Evolutionary conservation across 1,284 basidiomycete species (phyloP).

Genomic region (Blastosporella zonata): DNA sequence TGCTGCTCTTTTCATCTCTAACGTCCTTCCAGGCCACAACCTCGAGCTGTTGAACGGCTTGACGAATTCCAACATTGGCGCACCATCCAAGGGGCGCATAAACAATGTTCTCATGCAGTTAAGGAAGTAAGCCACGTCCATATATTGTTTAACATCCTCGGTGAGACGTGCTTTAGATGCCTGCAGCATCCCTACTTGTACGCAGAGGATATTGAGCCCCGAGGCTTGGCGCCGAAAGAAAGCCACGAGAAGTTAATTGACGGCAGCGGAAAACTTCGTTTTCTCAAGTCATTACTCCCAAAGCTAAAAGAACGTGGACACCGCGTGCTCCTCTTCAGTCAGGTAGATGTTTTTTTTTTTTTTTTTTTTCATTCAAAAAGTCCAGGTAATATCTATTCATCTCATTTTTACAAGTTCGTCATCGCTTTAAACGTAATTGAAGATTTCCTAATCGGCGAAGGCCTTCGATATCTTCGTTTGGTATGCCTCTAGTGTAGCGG

Average conservation of each 20-base stretch:
- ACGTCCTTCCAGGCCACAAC: constrained; percentile 55
- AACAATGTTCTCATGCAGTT: constrained; percentile 87
- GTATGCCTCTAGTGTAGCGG: constrained; percentile 40
- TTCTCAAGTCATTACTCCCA: constrained; percentile 81
- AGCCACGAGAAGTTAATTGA: constrained; percentile 80
- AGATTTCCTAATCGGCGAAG: constrained; percentile 89
- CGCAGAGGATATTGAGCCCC: constrained; percentile 78
- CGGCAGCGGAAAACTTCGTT: constrained; percentile 84
- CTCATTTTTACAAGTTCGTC: too few relatives aligned
- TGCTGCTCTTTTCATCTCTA: background rate
- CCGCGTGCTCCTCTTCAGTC: constrained; percentile 95
- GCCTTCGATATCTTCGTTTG: constrained; percentile 86
- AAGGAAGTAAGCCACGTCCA: constrained; percentile 56
- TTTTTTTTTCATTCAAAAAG: background rate
- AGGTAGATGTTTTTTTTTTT: constrained; percentile 53
- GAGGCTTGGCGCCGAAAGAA: constrained; percentile 55
- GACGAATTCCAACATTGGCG: constrained; percentile 37
- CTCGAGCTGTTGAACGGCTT: constrained; percentile 61
- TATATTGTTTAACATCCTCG: background rate
- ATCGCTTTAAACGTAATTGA: constrained; percentile 90
- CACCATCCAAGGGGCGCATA: constrained; percentile 46
- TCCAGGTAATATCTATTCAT: background rate
- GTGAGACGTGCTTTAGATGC: constrained; percentile 44
- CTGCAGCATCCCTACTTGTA: constrained; percentile 92
- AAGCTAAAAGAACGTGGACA: constrained; percentile 90